phyloP scores from a whole-genome alignment of 1,284 basidiomycete species.

The Ustilago vetiveriae region DNA sequence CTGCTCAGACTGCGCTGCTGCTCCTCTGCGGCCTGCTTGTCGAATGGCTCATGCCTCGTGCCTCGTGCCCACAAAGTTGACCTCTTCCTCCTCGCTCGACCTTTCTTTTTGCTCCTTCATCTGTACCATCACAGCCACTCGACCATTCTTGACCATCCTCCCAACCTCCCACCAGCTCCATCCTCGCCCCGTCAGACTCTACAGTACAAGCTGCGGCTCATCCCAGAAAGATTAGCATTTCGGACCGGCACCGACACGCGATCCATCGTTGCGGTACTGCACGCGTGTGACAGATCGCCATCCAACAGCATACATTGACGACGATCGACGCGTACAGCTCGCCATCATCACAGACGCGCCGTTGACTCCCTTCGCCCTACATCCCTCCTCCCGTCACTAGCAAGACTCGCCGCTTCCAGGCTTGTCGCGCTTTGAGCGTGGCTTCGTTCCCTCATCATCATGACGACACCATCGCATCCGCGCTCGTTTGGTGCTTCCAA shows the following conservation, averaged over 20 bases:
- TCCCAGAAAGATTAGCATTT: too few relatives aligned
- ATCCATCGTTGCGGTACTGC: background rate
- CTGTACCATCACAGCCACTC: too few relatives aligned
- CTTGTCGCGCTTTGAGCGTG: constrained; percentile 22
- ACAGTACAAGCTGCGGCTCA: too few relatives aligned
- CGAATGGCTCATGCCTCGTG: too few relatives aligned
- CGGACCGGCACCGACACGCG: background rate
- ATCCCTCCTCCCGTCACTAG: constrained; percentile 1
- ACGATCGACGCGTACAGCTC: background rate
- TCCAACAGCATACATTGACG: background rate
- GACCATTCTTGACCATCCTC: too few relatives aligned
- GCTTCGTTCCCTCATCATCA: constrained; percentile 15
- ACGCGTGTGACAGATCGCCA: background rate
- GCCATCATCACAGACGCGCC: constrained; percentile 4
- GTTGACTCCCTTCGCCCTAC: background rate
- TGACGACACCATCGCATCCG: constrained; percentile 48
- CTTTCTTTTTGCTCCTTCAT: too few relatives aligned
- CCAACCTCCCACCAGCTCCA: too few relatives aligned
- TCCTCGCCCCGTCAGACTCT: too few relatives aligned
- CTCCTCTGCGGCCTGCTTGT: too few relatives aligned
- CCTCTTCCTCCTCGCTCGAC: too few relatives aligned
- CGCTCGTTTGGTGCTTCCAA: constrained; percentile 30
- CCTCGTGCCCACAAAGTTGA: too few relatives aligned
- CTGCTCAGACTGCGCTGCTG: too few relatives aligned
- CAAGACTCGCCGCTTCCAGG: constrained; percentile 6